Conservation (phyloP, 495 filamentous ascomycete species). For the Peziza echinospora region DNA sequence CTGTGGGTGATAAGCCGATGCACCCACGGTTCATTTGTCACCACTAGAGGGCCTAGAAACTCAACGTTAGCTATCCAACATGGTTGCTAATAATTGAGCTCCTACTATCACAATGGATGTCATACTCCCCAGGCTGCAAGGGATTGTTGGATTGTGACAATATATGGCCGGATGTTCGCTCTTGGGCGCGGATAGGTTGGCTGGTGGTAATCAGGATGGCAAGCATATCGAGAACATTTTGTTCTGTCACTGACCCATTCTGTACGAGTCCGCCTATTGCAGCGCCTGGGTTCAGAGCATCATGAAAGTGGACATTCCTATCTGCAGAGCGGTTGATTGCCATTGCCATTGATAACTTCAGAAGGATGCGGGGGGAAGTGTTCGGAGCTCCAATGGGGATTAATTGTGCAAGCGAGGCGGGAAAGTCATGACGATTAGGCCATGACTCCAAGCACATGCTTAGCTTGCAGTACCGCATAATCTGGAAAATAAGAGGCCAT, state of each 20-base stretch:
- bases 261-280: conserved; percentile 9
- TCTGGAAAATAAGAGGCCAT: no score
- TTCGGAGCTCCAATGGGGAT: no score
- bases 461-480: no score
- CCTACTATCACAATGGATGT: conserved; percentile 7
- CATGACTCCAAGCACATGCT: no score
- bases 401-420: no score
- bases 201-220: conserved; percentile 11
- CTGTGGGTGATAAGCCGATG: conserved; percentile 1
- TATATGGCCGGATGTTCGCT: conserved; percentile 3
- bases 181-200: conserved; percentile 7
- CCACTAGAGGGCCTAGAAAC: not conserved
- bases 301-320: conserved; percentile 7
- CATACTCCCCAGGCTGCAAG: conserved; percentile 1
- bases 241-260: conserved; percentile 14
- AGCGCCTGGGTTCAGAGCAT: conserved; percentile 5
- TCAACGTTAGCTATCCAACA: not conserved
- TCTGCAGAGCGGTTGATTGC: conserved; percentile 1
- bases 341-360: not conserved
- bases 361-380: not conserved
- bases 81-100: not conserved
- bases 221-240: conserved; percentile 15
- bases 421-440: no score
- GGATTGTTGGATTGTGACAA: not conserved
- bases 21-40: conserved; percentile 1